Conservation (phyloP, 2,329 filamentous ascomycete genomes). For the Colletotrichum magnum region DNA sequence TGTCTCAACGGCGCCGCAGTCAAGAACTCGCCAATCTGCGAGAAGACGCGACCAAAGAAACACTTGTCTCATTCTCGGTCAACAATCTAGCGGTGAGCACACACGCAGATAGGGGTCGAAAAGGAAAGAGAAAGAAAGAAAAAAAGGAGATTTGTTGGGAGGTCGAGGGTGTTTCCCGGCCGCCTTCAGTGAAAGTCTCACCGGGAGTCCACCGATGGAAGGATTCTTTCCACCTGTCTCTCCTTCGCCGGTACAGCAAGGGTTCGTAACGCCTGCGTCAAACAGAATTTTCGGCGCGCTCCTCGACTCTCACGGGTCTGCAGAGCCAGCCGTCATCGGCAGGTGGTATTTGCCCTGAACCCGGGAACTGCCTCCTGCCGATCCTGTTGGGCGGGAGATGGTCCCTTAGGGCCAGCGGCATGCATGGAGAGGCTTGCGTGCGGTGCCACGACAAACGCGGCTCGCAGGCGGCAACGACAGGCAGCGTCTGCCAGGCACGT, state of each 20-base stretch:
- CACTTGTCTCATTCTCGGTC: neutral
- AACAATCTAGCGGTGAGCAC: neutral
- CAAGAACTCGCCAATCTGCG: constrained; percentile 21
- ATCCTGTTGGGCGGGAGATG: constrained; percentile 37
- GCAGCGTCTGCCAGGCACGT: constrained; percentile 28
- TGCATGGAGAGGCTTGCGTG: constrained; percentile 34
- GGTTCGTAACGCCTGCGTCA: constrained; percentile 8
- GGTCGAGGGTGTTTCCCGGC: neutral
- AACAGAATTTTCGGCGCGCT: neutral
- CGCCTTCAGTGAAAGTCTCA: neutral
- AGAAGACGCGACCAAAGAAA: neutral
- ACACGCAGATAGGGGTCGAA: neutral
- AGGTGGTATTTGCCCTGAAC: constrained; percentile 19
- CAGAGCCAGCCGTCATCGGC: constrained; percentile 26
- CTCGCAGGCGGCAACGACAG: constrained; percentile 22
- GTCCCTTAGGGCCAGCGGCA: constrained; percentile 18
- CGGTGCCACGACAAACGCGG: constrained; percentile 39
- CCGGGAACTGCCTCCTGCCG: constrained; percentile 35
- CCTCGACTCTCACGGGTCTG: constrained; percentile 10
- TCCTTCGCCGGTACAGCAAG: neutral
- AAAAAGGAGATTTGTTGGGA: neutral
- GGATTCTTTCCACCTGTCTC: neutral
- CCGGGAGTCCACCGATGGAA: constrained; percentile 11
- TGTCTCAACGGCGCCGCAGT: constrained; percentile 14
- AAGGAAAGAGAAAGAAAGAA: neutral